Conservation (phyloP, 164 flowering plant genomes). For the Vitis amurensis region DNA sequence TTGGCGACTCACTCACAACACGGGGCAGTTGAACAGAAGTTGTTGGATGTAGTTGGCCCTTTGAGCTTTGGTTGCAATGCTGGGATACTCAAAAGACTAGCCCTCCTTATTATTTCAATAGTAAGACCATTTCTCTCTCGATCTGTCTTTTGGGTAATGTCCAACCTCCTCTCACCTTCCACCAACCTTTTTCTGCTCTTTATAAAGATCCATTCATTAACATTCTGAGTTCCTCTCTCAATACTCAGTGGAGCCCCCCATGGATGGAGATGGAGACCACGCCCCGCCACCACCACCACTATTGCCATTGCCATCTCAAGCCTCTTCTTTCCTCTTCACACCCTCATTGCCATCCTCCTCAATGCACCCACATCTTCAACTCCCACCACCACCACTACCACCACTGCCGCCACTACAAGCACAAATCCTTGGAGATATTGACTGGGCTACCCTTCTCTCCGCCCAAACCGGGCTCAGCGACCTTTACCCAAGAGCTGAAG, state of each 20-base stretch:
- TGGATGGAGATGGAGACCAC: constrained; percentile 17
- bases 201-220: constrained; percentile 5
- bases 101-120: neutral
- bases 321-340: constrained; percentile 18
- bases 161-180: constrained; percentile 41
- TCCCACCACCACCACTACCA: constrained; percentile 5
- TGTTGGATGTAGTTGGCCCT: constrained; percentile 34
- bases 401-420: constrained; percentile 9
- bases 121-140: constrained; percentile 1
- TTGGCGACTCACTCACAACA: neutral
- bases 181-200: neutral
- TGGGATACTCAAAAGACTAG: neutral
- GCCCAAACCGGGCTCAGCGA: constrained; percentile 13
- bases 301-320: constrained; percentile 11
- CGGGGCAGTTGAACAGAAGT: constrained; percentile 37
- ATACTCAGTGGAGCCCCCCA: neutral
- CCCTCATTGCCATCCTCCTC: constrained; percentile 22
- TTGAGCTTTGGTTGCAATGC: constrained; percentile 16
- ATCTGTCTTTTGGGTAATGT: constrained; percentile 17
- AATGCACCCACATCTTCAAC: neutral
- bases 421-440: constrained; percentile 22
- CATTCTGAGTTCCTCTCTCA: constrained; percentile 17
- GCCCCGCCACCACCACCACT: constrained; percentile 5
- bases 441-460: constrained; percentile 41
- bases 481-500: constrained; percentile 5